A percentile compares a stretch with the other conserved stretches of the same genome.
Evolutionary conservation across 208 protist species (phyloP).

Genomic region (Tetramitus jugosus): DNA sequence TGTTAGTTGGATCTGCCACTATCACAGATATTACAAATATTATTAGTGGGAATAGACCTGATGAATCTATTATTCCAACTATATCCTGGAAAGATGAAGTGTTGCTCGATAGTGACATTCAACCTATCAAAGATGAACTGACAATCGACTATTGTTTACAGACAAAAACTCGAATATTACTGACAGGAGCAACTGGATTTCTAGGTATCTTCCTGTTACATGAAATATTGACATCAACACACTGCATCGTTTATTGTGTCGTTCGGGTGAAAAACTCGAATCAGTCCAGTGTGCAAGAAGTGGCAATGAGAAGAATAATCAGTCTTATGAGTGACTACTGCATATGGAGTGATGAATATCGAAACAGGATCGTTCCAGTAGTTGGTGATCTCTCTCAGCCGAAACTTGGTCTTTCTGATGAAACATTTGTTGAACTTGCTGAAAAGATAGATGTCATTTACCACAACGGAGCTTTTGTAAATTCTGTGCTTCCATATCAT

Average conservation of each 20-base stretch:
- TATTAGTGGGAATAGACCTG: too few species aligned
- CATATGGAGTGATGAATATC: neutral
- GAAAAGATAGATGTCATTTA: neutral
- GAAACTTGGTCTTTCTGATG: neutral
- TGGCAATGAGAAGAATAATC: neutral
- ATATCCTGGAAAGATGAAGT: neutral
- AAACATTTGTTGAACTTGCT: neutral
- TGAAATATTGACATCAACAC: conserved; percentile 12
- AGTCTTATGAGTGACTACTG: neutral
- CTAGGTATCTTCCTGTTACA: conserved; percentile 9
- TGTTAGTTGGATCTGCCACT: too few species aligned
- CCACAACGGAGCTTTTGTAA: conserved; percentile 1
- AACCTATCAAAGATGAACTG: neutral
- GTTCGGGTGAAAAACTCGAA: neutral
- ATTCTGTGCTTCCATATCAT: neutral
- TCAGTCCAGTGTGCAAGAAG: too few species aligned
- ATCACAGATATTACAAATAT: too few species aligned
- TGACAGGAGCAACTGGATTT: conserved; percentile 11
- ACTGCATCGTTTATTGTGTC: neutral
- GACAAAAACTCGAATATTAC: too few species aligned
- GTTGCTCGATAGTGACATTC: neutral
- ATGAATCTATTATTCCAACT: neutral
- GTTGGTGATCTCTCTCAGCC: neutral
- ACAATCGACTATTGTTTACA: neutral
- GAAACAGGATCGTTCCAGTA: neutral